Evolutionary conservation across 805 yeast genomes (phyloP).

Genomic region (Spathaspora girioi): DNA sequence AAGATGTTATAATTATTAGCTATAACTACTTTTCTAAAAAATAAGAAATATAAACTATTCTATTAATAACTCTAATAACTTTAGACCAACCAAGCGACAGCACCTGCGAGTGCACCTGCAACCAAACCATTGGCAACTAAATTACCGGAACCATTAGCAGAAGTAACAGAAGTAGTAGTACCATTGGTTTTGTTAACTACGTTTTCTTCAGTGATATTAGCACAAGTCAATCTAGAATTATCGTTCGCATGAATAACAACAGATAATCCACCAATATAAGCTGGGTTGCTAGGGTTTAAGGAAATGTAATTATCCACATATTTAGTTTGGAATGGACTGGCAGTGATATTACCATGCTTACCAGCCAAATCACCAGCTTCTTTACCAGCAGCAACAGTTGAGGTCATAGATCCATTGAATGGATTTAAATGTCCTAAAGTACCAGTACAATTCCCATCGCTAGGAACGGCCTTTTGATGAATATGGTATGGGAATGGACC

Average conservation of each 20-base stretch:
- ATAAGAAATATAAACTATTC: background rate
- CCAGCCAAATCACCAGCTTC: constrained; percentile 41
- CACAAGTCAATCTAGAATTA: constrained; percentile 34
- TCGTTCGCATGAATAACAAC: constrained; percentile 33
- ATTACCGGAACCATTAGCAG: constrained; percentile 2
- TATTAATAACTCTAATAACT: background rate
- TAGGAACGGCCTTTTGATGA: constrained; percentile 34
- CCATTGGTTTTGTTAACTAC: background rate
- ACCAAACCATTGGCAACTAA: background rate
- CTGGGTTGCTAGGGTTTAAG: constrained; percentile 23
- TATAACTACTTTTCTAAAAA: too few relatives aligned
- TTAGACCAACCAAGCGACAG: constrained; percentile 7
- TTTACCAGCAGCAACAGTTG: constrained; percentile 18
- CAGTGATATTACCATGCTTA: constrained; percentile 32
- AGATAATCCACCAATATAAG: constrained; percentile 31
- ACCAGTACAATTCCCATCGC: constrained; percentile 35
- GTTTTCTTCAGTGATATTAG: constrained; percentile 25
- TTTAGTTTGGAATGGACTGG: constrained; percentile 19
- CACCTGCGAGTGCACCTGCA: constrained; percentile 5
- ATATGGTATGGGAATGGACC: constrained; percentile 41
- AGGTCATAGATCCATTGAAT: constrained; percentile 26
- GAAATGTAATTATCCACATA: constrained; percentile 30
- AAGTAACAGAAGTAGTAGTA: background rate
- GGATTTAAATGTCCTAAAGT: constrained; percentile 37
- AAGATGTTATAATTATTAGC: too few relatives aligned